These are phyloP conservation scores for Albophoma yamanashiensis DNA, from an alignment of 2,329 filamentous ascomycete species.

Conservation along the genomic window DNA sequence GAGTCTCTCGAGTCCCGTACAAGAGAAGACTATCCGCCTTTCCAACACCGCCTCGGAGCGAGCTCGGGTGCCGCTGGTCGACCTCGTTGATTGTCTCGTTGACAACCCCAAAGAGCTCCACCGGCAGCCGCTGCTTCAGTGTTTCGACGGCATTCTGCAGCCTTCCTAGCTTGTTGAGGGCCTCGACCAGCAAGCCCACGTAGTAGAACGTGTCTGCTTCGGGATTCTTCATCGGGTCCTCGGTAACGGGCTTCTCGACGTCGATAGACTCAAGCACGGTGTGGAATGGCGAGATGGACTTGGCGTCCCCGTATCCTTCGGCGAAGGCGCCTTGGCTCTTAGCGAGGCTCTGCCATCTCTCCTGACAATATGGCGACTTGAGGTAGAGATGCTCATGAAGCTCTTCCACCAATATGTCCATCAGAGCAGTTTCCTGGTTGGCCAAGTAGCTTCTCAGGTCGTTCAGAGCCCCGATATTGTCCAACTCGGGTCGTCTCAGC, in stretches of 20 bases:
- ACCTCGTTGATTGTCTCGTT: constrained; percentile 93
- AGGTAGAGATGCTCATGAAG: constrained; percentile 94
- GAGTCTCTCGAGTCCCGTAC: constrained; percentile 59
- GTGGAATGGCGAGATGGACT: constrained; percentile 43
- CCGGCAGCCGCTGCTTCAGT: constrained; percentile 84
- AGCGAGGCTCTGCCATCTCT: constrained; percentile 80
- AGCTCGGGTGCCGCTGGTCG: constrained; percentile 83
- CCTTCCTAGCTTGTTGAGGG: constrained; percentile 79
- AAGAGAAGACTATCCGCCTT: constrained; percentile 48
- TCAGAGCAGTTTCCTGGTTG: constrained; percentile 85
- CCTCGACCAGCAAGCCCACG: constrained; percentile 75
- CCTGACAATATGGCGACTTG: constrained; percentile 94
- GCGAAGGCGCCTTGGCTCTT: constrained; percentile 50
- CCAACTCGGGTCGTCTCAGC: constrained; percentile 78
- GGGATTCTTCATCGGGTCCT: constrained; percentile 87
- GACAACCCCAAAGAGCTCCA: constrained; percentile 87
- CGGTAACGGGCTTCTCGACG: constrained; percentile 52
- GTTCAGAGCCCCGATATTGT: constrained; percentile 78
- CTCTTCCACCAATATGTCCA: constrained; percentile 95
- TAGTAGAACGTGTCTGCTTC: constrained; percentile 95
- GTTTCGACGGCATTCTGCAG: constrained; percentile 80
- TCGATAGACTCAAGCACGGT: constrained; percentile 50
- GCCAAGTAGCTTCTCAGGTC: constrained; percentile 81
- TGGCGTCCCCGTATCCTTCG: constrained; percentile 36
- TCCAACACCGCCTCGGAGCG: constrained; percentile 47